Base-by-base conservation (phyloP, 306 rosid genomes). In the Macrotyloma uniflorum region DNA sequence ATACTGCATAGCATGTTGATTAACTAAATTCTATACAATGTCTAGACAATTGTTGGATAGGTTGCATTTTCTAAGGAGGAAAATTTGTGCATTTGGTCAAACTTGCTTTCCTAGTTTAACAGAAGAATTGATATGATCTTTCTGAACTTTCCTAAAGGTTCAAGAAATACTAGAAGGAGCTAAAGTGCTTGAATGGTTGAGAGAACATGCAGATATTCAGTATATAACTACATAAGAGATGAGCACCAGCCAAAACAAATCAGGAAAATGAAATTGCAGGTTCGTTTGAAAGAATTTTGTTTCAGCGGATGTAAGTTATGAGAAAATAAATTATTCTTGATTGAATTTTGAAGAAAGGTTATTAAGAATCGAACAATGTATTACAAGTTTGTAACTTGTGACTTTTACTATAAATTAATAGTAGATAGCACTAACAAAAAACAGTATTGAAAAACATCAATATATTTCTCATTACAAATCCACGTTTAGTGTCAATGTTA, bases 121-220 rank as follows among this genome's bases (percentile, higher is more conserved):
- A 12, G 74, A 45, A 54, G 66, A 30, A 47, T 74, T 55, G 72
- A 67, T 26, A 35, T 64, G 55, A 49, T 35, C n/a, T 33, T 40
- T 33, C 33, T 38, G 19, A 59, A 80, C 64, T 79, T 81, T 70
- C 46, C 15, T 85, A 74, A 81, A 95, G 98, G 98, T 95, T 66
- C 97, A 92, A 87, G 97, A 95, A 80, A 92, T 95, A 83, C 87
- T 95, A 53, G 98, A 92, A 82, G 98, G 98, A 72, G 97, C 98
- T 65, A 95, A 90, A 87, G 98, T 95, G 81, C 98, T 95, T 77
- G 98, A 95, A 86, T 95, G 98, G 98, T 78, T 95, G 84, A 90
- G 88, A 89, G 98, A 92, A 75, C 88, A 89, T 49, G 88, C 97
- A 51, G 97, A 87, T 61, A 70, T 94, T 81, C 87, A 89, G 70